Evolutionary conservation across 768 basidiomycete species (phyloP), one percentile per base, ranked within the genome.

Genomic region (Amyloporia xantha): DNA sequence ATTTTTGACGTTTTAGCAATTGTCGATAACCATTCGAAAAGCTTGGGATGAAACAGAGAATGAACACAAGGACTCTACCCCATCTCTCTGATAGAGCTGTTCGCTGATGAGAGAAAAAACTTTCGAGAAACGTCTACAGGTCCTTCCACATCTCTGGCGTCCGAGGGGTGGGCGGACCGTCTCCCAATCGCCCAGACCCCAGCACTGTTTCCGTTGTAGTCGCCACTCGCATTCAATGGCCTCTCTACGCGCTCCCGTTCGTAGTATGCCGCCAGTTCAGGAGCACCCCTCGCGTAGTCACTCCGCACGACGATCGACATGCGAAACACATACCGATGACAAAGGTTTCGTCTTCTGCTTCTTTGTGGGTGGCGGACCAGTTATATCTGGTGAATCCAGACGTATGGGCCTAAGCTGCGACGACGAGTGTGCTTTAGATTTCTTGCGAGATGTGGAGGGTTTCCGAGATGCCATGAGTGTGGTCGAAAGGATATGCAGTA

Each of bases 311-410:
- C n/a, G n/a, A 17, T 9, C 1, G n/a, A 20, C 3, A 13, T 7
- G 15, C 7, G n/a, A 13, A 43, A 20, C 4, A 56, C 58, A 50
- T 36, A 63, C 62, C 33, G 58, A 57, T n/a, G 53, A 50, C 41
- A 61, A 5, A 1, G 58, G 43, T 19, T 50, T 58, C 1, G 54
- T 50, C 44, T 60, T 63, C 20, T 44, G 37, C 49, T 57, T 60
- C 56, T 62, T 62, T 11, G 55, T 36, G 1, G 62, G 53, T 5
- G 62, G 62, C 11, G 37, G 49, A 2, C 48, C 51, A 33, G 47
- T 44, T 3, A 46, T 6, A 7, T 12, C 35, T 9, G 46, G 21
- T 5, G 52, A 49, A 3, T 44, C 36, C 21, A 47, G 35, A 21
- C 27, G 39, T 5, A 47, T 30, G 5, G 44, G 47, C 42, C 51